Evolutionary conservation across 768 basidiomycete species (phyloP), one percentile per base, ranked within the genome.

Genomic region (Cyathus striatus): DNA sequence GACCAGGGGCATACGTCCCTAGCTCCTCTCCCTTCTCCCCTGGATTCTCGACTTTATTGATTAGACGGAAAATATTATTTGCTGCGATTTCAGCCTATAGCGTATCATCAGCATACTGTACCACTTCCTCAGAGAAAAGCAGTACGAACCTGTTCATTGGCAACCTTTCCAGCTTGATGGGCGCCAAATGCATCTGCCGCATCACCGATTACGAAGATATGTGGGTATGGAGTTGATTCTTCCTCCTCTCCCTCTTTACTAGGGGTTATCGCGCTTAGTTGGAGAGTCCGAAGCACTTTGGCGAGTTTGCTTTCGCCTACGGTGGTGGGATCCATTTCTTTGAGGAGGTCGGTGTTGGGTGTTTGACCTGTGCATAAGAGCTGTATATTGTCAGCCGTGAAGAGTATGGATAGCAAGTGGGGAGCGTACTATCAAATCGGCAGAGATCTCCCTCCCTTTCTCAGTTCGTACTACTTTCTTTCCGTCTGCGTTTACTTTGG

Each of bases 131-230:
- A 10, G 10, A 26, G 37, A 24, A 9, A 25, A 20, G 9, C 9
- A 21, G 13, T 4, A 41, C 43, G 34, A 13, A 67, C 71, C 63
- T 80, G 78, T 26, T 61, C 65, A 51, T 75, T 73, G 2, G 78
- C 76, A 23, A 64, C 78, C 47, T 80, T 75, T 0, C 79, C 82
- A 10, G 81, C 80, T 18, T 76, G 70, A 18, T 76, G 71, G 0
- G 80, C 82, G 5, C 79, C 79, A 45, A 80, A 82, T 4, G 78
- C 78, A 54, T 83, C 79, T 1, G 80, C 81, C 1, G 73, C 69
- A 42, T 84, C 82, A 6, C 82, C 82, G 5, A 82, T 58, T 6
- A 72, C 80, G 50, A 83, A 85, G 10, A 84, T 68, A 45, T 80
- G 64, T 0, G 72, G 68, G 51, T 78, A 76, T 0, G 70, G 62